A percentile compares a stretch with the other conserved stretches of the same genome.
Evolutionary conservation across 345 rosid species (phyloP).

Genomic region (Firmiana major): DNA sequence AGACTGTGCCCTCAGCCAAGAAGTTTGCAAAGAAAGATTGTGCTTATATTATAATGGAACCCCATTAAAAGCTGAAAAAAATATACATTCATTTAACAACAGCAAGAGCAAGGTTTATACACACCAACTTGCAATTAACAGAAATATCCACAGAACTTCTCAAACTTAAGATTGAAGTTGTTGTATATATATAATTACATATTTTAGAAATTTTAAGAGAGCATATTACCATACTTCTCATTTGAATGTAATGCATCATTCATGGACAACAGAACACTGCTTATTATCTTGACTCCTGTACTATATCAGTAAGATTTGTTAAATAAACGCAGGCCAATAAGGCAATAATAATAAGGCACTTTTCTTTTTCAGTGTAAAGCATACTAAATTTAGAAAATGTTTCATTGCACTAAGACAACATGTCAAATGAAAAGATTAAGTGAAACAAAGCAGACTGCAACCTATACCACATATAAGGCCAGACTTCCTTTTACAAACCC

Average conservation of each 20-base stretch:
- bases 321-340: neutral
- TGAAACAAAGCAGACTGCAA: neutral
- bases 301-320: neutral
- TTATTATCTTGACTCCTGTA: neutral
- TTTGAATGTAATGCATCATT: neutral
- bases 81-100: neutral
- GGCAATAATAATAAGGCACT: neutral
- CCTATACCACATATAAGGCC: slow-evolving; percentile 75
- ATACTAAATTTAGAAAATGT: neutral
- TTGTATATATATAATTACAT: neutral
- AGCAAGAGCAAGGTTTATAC: neutral
- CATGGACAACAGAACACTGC: neutral
- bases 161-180: neutral
- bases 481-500: slow-evolving; percentile 75
- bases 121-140: neutral
- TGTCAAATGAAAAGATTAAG: neutral
- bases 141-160: neutral
- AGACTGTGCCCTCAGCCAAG: slow-evolving; percentile 7
- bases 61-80: neutral
- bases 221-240: neutral
- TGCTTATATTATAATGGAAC: neutral
- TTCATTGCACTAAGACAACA: slow-evolving; percentile 5
- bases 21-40: neutral
- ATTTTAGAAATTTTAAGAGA: neutral
- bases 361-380: neutral